These are phyloP conservation scores for Geosmithia putterillii DNA, from an alignment of 2,329 filamentous ascomycete genomes.

Conservation along the genomic window DNA sequence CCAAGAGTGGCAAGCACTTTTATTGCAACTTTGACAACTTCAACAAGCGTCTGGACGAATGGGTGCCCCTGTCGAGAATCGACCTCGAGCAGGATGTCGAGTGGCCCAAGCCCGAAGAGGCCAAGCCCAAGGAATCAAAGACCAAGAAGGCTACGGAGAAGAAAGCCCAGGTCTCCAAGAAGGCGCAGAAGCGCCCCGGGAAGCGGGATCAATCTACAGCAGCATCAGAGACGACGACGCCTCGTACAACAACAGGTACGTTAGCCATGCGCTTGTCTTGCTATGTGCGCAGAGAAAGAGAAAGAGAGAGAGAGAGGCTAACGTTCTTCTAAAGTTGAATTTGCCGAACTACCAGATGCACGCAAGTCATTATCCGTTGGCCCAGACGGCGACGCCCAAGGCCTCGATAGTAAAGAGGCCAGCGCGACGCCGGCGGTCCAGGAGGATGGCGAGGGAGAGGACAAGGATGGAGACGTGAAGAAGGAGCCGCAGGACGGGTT, in stretches of 20 bases:
- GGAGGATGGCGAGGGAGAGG: conserved; percentile 43
- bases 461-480: conserved; percentile 30
- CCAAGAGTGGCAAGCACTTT: conserved; percentile 77
- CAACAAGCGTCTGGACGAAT: conserved; percentile 80
- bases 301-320: background rate
- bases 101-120: conserved; percentile 87
- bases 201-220: conserved; percentile 39
- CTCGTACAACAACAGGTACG: conserved; percentile 37
- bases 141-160: conserved; percentile 56
- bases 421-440: conserved; percentile 29
- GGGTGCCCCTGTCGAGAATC: conserved; percentile 72
- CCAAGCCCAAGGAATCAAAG: conserved; percentile 62
- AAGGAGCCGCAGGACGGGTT: conserved; percentile 40
- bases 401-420: conserved; percentile 27
- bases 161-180: conserved; percentile 41
- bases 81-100: conserved; percentile 87
- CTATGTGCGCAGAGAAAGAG: background rate
- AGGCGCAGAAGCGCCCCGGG: conserved; percentile 42
- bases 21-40: conserved; percentile 98
- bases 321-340: conserved; percentile 18
- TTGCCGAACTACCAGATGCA: conserved; percentile 32
- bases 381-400: conserved; percentile 31
- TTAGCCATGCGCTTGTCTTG: too few species aligned
- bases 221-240: conserved; percentile 38
- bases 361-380: conserved; percentile 29